phyloP scores from a whole-genome alignment of 2,329 filamentous ascomycete genomes.

The Didymella glomerata region DNA sequence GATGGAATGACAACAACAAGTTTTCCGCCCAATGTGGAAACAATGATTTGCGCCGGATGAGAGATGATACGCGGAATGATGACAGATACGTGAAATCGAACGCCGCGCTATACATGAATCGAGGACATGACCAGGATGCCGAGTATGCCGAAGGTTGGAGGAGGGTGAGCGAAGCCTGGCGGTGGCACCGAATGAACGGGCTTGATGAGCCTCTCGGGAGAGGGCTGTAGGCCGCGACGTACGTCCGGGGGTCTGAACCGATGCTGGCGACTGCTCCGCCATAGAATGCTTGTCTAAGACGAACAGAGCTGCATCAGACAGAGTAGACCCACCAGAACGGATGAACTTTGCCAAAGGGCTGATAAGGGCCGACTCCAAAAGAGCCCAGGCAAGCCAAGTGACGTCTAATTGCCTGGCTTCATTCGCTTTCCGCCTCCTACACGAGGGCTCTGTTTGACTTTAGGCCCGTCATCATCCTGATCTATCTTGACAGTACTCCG shows the following conservation, averaged over 20 bases:
- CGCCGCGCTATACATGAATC: conserved; percentile 23
- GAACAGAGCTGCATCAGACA: not conserved
- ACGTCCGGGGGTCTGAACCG: not conserved
- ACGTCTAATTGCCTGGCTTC: conserved; percentile 38
- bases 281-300: not conserved
- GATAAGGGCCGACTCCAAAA: not conserved
- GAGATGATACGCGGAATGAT: conserved; percentile 7
- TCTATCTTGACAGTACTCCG: conserved; percentile 69
- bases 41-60: conserved; percentile 10
- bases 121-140: conserved; percentile 5
- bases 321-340: not conserved
- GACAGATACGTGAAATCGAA: conserved; percentile 14
- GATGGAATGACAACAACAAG: conserved; percentile 2
- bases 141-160: not conserved
- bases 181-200: not conserved
- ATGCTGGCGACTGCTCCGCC: not conserved
- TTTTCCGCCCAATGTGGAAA: conserved; percentile 12
- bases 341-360: not conserved
- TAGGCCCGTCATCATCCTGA: conserved; percentile 59
- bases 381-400: not conserved
- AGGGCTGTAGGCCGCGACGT: not conserved
- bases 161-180: not conserved
- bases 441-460: conserved; percentile 58
- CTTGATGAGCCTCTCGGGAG: not conserved
- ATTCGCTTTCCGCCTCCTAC: conserved; percentile 52